A percentile compares a stretch with the other conserved stretches of the same genome.
Conservation (phyloP, 495 filamentous ascomycete genomes). For the Parmelia sp. region DNA sequence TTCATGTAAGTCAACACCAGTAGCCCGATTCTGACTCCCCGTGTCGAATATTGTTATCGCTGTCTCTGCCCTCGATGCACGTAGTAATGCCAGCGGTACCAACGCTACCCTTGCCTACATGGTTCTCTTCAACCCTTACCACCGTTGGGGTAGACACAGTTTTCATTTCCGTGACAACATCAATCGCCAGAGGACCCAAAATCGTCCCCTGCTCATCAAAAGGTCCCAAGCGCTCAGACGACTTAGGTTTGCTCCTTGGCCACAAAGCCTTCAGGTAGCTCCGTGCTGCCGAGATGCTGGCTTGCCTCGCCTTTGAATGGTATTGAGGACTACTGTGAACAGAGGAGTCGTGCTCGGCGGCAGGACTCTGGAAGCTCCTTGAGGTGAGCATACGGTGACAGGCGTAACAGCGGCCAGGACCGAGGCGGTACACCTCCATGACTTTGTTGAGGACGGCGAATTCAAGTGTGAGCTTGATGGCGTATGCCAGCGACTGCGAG, state of each 20-base stretch:
- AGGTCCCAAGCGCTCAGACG: slow-evolving; percentile 5
- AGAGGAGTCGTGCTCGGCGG: not conserved
- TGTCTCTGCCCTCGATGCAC: slow-evolving; percentile 3
- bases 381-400: slow-evolving; percentile 16
- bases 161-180: slow-evolving; percentile 6
- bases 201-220: slow-evolving; percentile 7
- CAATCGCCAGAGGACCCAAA: slow-evolving; percentile 3
- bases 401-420: slow-evolving; percentile 16
- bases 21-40: not conserved
- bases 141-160: not conserved
- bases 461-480: slow-evolving; percentile 50
- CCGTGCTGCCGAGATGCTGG: slow-evolving; percentile 3
- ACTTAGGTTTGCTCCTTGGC: slow-evolving; percentile 10
- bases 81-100: slow-evolving; percentile 6
- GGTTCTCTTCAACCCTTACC: slow-evolving; percentile 4
- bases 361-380: not conserved
- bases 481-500: slow-evolving; percentile 47
- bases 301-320: slow-evolving; percentile 10
- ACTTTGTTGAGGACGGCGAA: slow-evolving; percentile 49
- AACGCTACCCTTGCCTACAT: slow-evolving; percentile 5
- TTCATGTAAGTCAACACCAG: slow-evolving; percentile 7
- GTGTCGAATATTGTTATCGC: slow-evolving; percentile 9
- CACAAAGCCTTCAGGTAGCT: slow-evolving; percentile 4
- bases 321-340: not conserved
- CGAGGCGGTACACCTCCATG: slow-evolving; percentile 24